Evolutionary conservation across 2,329 filamentous ascomycete genomes (phyloP).

Genomic region (Talaromyces amestolkiae): DNA sequence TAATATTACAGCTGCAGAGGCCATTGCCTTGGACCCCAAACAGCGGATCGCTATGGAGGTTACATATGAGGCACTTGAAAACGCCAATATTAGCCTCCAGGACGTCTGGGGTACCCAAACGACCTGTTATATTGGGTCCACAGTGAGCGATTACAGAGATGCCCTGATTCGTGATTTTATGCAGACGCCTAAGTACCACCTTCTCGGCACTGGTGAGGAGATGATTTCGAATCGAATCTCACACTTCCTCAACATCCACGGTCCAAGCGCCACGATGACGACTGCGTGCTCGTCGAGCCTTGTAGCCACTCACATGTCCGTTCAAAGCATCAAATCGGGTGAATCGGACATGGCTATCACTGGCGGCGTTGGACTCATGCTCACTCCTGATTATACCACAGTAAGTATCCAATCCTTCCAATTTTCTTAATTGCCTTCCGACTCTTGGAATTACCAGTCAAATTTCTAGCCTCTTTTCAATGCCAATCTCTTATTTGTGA

Average conservation of each 20-base stretch:
- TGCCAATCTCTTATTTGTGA: no score
- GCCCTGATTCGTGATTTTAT: slow-evolving; percentile 19
- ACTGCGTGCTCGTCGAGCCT: slow-evolving; percentile 40
- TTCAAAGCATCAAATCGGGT: slow-evolving; percentile 29
- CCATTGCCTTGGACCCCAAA: slow-evolving; percentile 17
- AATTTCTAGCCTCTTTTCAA: no score
- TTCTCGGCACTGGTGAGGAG: slow-evolving; percentile 26
- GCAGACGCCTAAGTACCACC: slow-evolving; percentile 17
- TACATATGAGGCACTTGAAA: slow-evolving; percentile 16
- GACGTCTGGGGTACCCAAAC: slow-evolving; percentile 18
- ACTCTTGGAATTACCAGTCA: no score
- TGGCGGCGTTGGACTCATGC: slow-evolving; percentile 27
- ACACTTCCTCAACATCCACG: slow-evolving; percentile 26
- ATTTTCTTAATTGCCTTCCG: no score
- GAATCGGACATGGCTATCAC: slow-evolving; percentile 28
- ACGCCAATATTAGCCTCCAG: slow-evolving; percentile 16
- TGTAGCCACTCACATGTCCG: slow-evolving; percentile 35
- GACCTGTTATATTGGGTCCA: not conserved
- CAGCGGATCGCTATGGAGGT: slow-evolving; percentile 2
- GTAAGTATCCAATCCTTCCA: no score
- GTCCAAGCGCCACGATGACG: slow-evolving; percentile 25
- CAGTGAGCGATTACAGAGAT: not conserved
- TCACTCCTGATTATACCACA: slow-evolving; percentile 22
- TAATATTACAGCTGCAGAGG: slow-evolving; percentile 20
- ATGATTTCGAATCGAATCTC: slow-evolving; percentile 15